phyloP scores from a whole-genome alignment of 495 filamentous ascomycete species.

The Xylaria castorea region DNA sequence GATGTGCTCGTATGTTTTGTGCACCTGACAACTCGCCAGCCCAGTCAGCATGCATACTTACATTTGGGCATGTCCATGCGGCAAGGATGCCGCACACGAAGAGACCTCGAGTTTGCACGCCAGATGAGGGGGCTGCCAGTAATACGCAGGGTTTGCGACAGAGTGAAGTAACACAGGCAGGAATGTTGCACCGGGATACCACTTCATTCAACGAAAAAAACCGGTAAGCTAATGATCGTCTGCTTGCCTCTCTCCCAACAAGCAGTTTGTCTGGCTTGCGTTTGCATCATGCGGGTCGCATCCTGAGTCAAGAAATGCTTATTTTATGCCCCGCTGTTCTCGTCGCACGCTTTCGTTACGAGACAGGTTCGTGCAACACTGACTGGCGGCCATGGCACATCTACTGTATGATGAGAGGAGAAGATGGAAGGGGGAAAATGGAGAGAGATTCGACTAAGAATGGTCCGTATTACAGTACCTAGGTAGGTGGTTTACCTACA shows the following conservation, averaged over 20 bases:
- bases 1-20: constrained; percentile 14
- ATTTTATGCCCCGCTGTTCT: constrained; percentile 2
- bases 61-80: constrained; percentile 22
- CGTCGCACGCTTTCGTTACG: constrained; percentile 13
- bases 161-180: background rate
- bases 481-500: background rate
- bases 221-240: constrained; percentile 17
- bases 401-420: background rate
- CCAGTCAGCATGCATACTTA: constrained; percentile 4
- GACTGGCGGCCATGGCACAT: too few species aligned
- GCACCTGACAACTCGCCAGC: background rate
- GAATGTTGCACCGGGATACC: background rate
- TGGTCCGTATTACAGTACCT: background rate
- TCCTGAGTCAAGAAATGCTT: constrained; percentile 19
- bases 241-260: constrained; percentile 9
- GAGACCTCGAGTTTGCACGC: background rate
- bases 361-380: background rate
- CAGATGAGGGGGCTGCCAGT: background rate
- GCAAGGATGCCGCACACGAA: background rate
- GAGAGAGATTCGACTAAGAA: background rate
- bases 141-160: background rate
- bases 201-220: constrained; percentile 12
- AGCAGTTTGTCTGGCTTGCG: background rate
- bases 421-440: background rate
- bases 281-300: constrained; percentile 28